These are phyloP conservation scores for Cystoderma amianthinum DNA, from an alignment of 768 basidiomycete species.

Conservation along the genomic window DNA sequence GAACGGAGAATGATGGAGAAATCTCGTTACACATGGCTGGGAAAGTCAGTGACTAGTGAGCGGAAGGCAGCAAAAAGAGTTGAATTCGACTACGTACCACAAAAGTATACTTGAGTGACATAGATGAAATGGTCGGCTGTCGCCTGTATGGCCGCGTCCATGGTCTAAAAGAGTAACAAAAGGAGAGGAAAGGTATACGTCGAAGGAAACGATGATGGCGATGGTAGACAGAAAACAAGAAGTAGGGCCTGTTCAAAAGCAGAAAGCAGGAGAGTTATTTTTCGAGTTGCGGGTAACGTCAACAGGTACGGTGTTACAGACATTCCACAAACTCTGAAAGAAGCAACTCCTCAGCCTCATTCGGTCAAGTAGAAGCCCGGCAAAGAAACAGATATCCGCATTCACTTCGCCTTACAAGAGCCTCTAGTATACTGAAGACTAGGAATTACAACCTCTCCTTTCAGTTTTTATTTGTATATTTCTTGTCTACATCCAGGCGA, in stretches of 20 bases:
- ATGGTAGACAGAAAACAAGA: constrained; percentile 32
- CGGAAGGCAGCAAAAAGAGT: constrained; percentile 12
- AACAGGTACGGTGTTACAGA: constrained; percentile 18
- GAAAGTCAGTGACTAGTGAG: constrained; percentile 18
- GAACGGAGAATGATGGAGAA: constrained; percentile 58
- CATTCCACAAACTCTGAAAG: constrained; percentile 41
- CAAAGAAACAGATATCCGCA: background rate
- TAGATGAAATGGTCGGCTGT: constrained; percentile 74
- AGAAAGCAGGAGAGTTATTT: constrained; percentile 16
- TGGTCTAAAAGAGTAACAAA: constrained; percentile 10
- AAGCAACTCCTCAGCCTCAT: constrained; percentile 30
- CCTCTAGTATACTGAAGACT: too few relatives aligned
- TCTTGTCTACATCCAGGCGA: too few relatives aligned
- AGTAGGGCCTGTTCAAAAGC: constrained; percentile 14
- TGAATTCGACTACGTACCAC: constrained; percentile 50
- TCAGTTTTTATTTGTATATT: too few relatives aligned
- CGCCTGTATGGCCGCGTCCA: constrained; percentile 36
- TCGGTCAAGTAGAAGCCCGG: constrained; percentile 10
- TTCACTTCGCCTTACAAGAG: background rate
- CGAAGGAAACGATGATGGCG: constrained; percentile 12
- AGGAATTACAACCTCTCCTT: too few relatives aligned
- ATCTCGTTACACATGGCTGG: constrained; percentile 63
- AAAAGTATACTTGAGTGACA: constrained; percentile 79
- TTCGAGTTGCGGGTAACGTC: constrained; percentile 23
- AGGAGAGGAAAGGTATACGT: constrained; percentile 14